phyloP scores from a whole-genome alignment of 1,284 basidiomycete genomes.

The Ustilago esculenta region DNA sequence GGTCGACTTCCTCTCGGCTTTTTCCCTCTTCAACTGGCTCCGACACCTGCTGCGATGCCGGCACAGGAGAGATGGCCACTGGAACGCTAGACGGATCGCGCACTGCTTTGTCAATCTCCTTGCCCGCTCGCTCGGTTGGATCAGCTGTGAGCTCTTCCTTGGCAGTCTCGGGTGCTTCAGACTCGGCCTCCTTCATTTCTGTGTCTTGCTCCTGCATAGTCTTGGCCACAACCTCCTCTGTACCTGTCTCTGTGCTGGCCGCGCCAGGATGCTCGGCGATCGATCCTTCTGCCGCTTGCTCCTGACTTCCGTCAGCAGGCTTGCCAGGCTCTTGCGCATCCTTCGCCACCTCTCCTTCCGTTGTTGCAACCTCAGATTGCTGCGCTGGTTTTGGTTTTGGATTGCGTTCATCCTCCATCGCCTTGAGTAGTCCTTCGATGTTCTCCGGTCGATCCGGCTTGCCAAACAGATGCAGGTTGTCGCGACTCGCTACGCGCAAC shows the following conservation, averaged over 20 bases:
- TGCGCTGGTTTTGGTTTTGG: constrained; percentile 24
- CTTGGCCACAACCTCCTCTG: background rate
- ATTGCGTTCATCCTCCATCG: constrained; percentile 44
- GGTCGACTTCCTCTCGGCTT: background rate
- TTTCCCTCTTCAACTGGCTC: constrained; percentile 1
- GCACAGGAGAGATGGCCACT: constrained; percentile 1
- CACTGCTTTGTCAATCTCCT: background rate
- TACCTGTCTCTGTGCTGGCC: background rate
- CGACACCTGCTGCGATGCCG: background rate
- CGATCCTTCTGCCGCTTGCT: background rate
- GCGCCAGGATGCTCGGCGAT: background rate
- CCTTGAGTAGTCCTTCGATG: constrained; percentile 39
- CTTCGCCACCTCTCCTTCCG: constrained; percentile 3
- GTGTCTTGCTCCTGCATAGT: background rate
- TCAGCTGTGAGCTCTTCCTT: background rate
- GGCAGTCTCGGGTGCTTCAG: background rate
- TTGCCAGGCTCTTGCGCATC: background rate
- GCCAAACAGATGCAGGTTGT: constrained; percentile 49
- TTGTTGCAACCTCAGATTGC: too few species aligned
- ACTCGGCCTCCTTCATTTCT: background rate
- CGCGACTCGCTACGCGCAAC: constrained; percentile 42
- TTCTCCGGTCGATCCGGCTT: constrained; percentile 47
- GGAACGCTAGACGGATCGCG: background rate
- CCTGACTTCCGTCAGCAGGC: background rate
- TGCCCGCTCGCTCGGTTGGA: background rate